Conservation (phyloP, 2,329 filamentous ascomycete genomes). For the Pseudopithomyces maydicus region DNA sequence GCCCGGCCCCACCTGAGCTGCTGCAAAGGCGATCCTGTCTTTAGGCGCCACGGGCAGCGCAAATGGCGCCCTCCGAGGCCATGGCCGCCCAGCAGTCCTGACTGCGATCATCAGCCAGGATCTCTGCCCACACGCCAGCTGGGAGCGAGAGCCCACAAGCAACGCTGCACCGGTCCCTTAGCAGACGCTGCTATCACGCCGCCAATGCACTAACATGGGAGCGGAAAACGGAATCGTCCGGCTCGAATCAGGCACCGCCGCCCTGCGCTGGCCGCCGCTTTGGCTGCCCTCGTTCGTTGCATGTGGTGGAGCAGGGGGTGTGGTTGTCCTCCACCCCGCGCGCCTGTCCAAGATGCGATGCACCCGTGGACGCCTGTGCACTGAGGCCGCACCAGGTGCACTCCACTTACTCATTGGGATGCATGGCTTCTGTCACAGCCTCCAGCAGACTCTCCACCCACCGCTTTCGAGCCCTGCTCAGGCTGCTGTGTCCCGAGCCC, state of each 20-base stretch:
- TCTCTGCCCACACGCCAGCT: slow-evolving; percentile 26
- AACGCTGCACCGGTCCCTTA: slow-evolving; percentile 4
- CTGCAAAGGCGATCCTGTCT: slow-evolving; percentile 42
- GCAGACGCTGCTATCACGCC: slow-evolving; percentile 1
- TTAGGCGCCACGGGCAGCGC: slow-evolving; percentile 18
- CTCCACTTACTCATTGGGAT: slow-evolving; percentile 22
- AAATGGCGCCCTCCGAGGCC: slow-evolving; percentile 14
- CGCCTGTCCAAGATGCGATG: slow-evolving; percentile 32
- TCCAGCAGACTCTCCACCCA: slow-evolving; percentile 33
- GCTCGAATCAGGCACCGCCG: slow-evolving; percentile 22
- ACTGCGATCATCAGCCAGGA: slow-evolving; percentile 39
- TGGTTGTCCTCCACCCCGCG: slow-evolving; percentile 23
- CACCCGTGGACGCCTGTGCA: slow-evolving; percentile 32
- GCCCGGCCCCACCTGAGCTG: slow-evolving; percentile 12
- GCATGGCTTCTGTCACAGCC: slow-evolving; percentile 35
- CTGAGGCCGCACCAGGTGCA: slow-evolving; percentile 30
- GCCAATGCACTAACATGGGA: slow-evolving; percentile 20
- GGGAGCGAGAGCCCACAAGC: slow-evolving; percentile 22
- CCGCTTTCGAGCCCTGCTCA: slow-evolving; percentile 22
- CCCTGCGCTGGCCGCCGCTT: slow-evolving; percentile 32
- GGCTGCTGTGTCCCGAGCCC: slow-evolving; percentile 41
- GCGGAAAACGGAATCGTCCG: slow-evolving; percentile 43
- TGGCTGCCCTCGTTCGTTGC: slow-evolving; percentile 31
- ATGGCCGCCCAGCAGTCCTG: slow-evolving; percentile 1
- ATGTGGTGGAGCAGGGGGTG: slow-evolving; percentile 23